Evolutionary conservation across 495 filamentous ascomycete species (phyloP), one percentile per base, ranked within the genome.

Genomic region (Paragyromitra xinjiangensis): DNA sequence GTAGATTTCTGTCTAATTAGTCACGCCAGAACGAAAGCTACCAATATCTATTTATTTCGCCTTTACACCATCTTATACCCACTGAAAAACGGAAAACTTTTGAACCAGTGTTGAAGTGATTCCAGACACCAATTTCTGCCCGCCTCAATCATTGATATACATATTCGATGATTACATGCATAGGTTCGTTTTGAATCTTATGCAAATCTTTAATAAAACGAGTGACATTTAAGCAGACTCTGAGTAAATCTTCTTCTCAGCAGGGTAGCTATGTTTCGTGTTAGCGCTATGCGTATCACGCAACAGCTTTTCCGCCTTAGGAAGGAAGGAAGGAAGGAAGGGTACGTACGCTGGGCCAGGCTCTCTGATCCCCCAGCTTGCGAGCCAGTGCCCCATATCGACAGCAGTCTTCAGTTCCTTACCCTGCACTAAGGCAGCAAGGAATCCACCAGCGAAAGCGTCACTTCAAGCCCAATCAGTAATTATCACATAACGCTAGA

Each of bases 301-400:
- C 1, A 69, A 45, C 7, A 24, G 6, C 2, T 34, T 22, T 44
- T 19, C 14, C 61, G 11, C 64, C 34, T n/a, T 61, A 62, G 48
- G 22, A 26, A 22, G 48, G 22, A 26, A 62, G 48, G 22, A 26
- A 22, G 48, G 22, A 26, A 58, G 51, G n/a, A 44, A 16, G 44
- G 45, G 56, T 61, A 90, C 91, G 86, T 92, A 99, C 93, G 94
- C 95, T 85, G 95, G 94, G 80, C 95, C 95, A 76, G 97, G 86
- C 84, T 98, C 95, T 86, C 92, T 89, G 84, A 99, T 95, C 86
- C 93, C 93, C 81, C 94, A 87, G 72, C 89, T 90, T 8, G 96
- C 96, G 69, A 99, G 89, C 95, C 95, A 99, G 84, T 97, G 93
- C 61, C 96, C 95, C 87, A 94, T 91, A 82, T 98, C 91, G 61